Evolutionary conservation across 208 protist genomes (phyloP).

Genomic region (Wallacemonas rigidus): DNA sequence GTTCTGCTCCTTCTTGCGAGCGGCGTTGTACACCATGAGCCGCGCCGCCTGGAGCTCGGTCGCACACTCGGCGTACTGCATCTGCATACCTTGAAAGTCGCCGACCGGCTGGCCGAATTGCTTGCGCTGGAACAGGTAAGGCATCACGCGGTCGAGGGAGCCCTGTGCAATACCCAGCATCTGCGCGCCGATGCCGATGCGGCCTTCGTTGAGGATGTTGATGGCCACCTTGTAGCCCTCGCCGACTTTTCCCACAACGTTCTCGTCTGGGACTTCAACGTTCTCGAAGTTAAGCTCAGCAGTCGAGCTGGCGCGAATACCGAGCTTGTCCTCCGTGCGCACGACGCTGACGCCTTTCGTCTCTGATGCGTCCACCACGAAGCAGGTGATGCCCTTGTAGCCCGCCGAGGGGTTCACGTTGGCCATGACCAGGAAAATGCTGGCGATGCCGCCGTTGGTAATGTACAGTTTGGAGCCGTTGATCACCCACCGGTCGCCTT

Average conservation of each 20-base stretch:
- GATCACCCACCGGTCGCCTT: constrained; percentile 87
- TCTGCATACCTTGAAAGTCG: constrained; percentile 95
- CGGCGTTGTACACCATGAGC: constrained; percentile 93
- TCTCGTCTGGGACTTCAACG: constrained; percentile 70
- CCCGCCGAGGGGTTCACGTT: constrained; percentile 86
- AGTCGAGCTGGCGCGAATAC: constrained; percentile 95
- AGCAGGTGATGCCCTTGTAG: constrained; percentile 96
- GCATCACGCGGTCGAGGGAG: constrained; percentile 74
- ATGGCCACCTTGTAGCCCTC: constrained; percentile 96
- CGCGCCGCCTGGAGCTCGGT: constrained; percentile 80
- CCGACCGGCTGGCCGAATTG: constrained; percentile 92
- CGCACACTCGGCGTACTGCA: constrained; percentile 86
- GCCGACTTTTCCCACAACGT: constrained; percentile 87
- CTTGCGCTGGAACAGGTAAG: constrained; percentile 89
- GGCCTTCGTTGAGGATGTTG: constrained; percentile 93
- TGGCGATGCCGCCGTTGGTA: constrained; percentile 91
- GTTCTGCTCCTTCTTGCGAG: constrained; percentile 85
- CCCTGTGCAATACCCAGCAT: constrained; percentile 93
- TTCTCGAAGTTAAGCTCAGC: constrained; percentile 94
- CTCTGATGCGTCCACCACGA: constrained; percentile 90
- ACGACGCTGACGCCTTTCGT: constrained; percentile 90
- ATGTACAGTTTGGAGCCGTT: constrained; percentile 96
- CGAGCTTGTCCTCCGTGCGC: constrained; percentile 95
- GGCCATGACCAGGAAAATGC: constrained; percentile 94
- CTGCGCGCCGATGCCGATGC: constrained; percentile 95